phyloP scores from a whole-genome alignment of 2,329 filamentous ascomycete species.

The Coniochaeta hoffmannii region DNA sequence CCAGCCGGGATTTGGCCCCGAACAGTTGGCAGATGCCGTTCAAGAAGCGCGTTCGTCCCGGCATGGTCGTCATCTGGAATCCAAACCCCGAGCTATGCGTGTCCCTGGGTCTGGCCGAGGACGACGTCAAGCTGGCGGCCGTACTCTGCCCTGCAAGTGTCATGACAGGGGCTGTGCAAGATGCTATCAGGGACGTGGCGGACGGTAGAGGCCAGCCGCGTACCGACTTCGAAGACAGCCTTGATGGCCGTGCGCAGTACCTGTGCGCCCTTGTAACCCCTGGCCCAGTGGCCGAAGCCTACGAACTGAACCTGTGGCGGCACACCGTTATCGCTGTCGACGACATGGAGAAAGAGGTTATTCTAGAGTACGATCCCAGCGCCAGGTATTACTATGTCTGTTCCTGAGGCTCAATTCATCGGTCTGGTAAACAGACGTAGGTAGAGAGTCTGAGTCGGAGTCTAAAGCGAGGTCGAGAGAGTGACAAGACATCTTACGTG shows the following conservation, averaged over 20 bases:
- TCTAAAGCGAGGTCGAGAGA: no score
- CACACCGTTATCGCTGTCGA: conserved; percentile 25
- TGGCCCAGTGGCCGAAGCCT: conserved; percentile 25
- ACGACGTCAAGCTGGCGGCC: conserved; percentile 20
- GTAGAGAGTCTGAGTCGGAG: no score
- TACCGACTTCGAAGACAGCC: conserved; percentile 6
- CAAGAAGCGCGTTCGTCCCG: conserved; percentile 30
- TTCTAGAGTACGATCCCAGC: conserved; percentile 33
- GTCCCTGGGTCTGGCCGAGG: conserved; percentile 5
- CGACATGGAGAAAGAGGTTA: conserved; percentile 31
- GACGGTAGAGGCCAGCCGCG: conserved; percentile 13
- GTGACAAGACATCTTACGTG: no score
- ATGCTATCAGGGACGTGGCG: conserved; percentile 9
- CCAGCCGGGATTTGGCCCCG: not conserved
- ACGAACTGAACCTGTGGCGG: conserved; percentile 30
- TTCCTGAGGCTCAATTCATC: not conserved
- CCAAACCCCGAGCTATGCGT: conserved; percentile 9
- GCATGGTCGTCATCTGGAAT: conserved; percentile 31
- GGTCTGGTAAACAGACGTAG: no score
- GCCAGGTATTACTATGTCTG: conserved; percentile 33
- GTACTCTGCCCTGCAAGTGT: conserved; percentile 20
- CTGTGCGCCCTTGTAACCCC: conserved; percentile 29
- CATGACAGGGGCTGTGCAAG: not conserved
- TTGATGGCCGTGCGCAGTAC: conserved; percentile 14
- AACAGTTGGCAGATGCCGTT: conserved; percentile 21